Percentiles rank a stretch among this genome's conserved stretches.
These are phyloP conservation scores for Colletotrichum sp. DNA, from an alignment of 2,329 filamentous ascomycete species.

Conservation along the genomic window DNA sequence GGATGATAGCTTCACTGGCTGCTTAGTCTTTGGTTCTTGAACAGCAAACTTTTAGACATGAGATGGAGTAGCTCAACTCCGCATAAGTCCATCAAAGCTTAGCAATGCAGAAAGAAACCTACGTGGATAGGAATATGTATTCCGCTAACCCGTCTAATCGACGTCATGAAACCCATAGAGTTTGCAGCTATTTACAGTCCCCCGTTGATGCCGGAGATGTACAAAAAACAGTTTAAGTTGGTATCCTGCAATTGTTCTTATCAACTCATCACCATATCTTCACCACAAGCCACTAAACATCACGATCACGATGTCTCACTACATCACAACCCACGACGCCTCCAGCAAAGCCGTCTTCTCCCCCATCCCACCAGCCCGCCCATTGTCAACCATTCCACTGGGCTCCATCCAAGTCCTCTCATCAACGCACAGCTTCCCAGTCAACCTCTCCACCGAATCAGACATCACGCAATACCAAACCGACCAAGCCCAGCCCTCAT, in stretches of 20 bases:
- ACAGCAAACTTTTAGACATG: not conserved
- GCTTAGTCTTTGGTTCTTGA: too few species aligned
- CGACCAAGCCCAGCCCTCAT: not conserved
- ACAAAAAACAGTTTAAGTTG: too few species aligned
- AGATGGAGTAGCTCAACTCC: not conserved
- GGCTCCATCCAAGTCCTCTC: not conserved
- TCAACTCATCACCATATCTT: not conserved
- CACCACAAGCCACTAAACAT: fast-evolving
- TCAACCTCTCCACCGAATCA: not conserved
- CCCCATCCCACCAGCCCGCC: not conserved
- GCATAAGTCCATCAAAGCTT: not conserved
- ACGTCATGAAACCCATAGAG: not conserved
- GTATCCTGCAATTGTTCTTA: too few species aligned
- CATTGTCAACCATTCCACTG: not conserved
- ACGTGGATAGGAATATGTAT: not conserved
- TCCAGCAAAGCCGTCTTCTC: not conserved
- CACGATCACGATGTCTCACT: not conserved
- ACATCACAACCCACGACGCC: not conserved
- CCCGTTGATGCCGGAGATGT: too few species aligned
- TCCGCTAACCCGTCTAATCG: not conserved
- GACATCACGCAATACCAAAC: not conserved
- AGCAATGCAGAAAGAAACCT: not conserved
- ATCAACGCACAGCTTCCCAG: not conserved
- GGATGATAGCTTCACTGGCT: too few species aligned
- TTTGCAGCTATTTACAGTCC: not conserved